Evolutionary conservation across 2,329 filamentous ascomycete species (phyloP), one percentile per base, ranked within the genome.

Genomic region (Nemania sp.): DNA sequence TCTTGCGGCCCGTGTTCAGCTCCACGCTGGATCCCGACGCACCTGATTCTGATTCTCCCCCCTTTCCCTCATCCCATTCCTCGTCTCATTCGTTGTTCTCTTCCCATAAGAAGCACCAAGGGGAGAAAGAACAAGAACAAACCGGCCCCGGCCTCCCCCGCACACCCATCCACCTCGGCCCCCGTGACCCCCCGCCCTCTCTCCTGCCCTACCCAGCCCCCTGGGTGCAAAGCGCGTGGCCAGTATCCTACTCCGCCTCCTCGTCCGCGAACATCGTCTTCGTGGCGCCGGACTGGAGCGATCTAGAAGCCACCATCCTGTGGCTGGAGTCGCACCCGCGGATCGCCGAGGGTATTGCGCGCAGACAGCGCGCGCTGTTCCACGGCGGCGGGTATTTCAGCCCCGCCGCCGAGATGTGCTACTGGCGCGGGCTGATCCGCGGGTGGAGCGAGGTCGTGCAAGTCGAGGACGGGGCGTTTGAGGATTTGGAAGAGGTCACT

Each of bases 351-450:
- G 74, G 73, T 0, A 80, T 82, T 42, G 78, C 78, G 14, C 57
- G 66, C 40, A 66, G 77, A 28, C 79, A 81, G 68, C 72, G 77
- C 46, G 71, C 68, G 12, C 48, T 73, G 43, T 77, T 77, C 61
- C 69, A 70, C 1, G 72, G 66, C 11, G 70, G 68, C 0, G 78
- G 77, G 1, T 77, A 79, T 60, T 66, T 79, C 40, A 77, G 75
- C 53, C 72, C 73, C 12, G 77, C 77, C n/a, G 77, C 78, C 0
- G 79, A 81, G 65, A 68, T 64, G 52, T 82, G 79, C 59, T 82
- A 81, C 67, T 82, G 79, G 79, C 70, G 79, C 34, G 75, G 72
- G 0, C 49, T 79, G 56, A 64, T 82, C 19, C 70, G 71, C 50
- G 77, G 76, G 0, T 82, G 79, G 79, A 71, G 67, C 49, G 57